Evolutionary conservation across 163 green algal species (phyloP).

Genomic region (Prototheca wickerhamii): DNA sequence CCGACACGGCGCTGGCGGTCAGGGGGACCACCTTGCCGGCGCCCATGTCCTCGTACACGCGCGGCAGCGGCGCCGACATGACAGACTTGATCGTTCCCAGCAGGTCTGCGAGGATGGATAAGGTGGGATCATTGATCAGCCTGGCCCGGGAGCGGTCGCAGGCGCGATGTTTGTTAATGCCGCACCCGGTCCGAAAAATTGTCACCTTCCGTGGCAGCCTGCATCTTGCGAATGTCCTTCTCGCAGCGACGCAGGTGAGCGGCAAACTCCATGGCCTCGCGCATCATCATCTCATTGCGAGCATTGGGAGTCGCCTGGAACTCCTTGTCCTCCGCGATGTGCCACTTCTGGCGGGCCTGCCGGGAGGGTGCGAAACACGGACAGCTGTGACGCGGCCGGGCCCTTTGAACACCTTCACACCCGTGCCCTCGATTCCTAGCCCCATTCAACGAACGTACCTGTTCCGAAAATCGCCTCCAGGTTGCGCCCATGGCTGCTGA

Average conservation of each 20-base stretch:
- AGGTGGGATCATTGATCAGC: background rate
- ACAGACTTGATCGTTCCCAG: slow-evolving; percentile 54
- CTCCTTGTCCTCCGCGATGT: slow-evolving; percentile 35
- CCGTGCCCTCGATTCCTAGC: too few relatives aligned
- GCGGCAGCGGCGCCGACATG: slow-evolving; percentile 57
- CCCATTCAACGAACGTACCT: too few relatives aligned
- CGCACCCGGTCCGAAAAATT: too few relatives aligned
- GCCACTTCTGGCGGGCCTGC: slow-evolving; percentile 47
- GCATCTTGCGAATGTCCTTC: slow-evolving; percentile 64
- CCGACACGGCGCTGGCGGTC: slow-evolving; percentile 25
- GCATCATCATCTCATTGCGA: slow-evolving; percentile 77
- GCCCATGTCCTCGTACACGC: slow-evolving; percentile 67
- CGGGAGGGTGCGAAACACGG: background rate
- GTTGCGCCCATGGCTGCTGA: slow-evolving; percentile 38
- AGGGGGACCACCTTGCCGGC: slow-evolving; percentile 55
- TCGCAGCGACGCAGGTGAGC: slow-evolving; percentile 59
- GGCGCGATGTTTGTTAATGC: background rate
- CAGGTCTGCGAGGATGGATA: slow-evolving; percentile 26
- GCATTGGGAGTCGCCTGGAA: slow-evolving; percentile 68
- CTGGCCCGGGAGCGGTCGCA: too few relatives aligned
- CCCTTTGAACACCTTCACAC: too few relatives aligned
- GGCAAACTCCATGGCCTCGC: slow-evolving; percentile 71
- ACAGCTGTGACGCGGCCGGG: too few relatives aligned
- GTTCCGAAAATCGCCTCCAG: slow-evolving; percentile 38
- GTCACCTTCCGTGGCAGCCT: slow-evolving; percentile 58